Evolutionary conservation across 495 filamentous ascomycete species (phyloP).

Genomic region (Hypoxylon trugodes): DNA sequence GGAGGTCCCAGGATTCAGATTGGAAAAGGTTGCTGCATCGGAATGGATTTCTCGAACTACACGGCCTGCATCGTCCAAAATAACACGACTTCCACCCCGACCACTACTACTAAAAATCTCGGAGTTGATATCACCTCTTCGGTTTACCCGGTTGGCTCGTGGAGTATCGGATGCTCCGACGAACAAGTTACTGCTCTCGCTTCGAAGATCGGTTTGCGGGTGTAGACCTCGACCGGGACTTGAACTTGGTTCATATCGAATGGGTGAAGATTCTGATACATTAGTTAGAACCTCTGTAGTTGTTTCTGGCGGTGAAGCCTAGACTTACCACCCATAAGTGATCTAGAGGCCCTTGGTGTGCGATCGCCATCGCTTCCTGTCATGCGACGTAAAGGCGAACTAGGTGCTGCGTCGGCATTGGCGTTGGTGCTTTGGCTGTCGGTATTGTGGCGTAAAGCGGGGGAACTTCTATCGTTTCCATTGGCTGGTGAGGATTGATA

Average conservation of each 20-base stretch:
- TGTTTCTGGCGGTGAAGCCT: not conserved
- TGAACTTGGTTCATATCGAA: slow-evolving; percentile 87
- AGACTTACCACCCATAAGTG: slow-evolving; percentile 69
- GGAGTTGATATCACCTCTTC: slow-evolving; percentile 85
- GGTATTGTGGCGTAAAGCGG: slow-evolving; percentile 62
- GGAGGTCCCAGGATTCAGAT: slow-evolving; percentile 85
- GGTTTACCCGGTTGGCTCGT: slow-evolving; percentile 54
- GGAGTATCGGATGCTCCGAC: slow-evolving; percentile 68
- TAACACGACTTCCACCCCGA: slow-evolving; percentile 71
- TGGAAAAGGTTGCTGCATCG: slow-evolving; percentile 85
- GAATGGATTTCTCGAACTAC: slow-evolving; percentile 70
- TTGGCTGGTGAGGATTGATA: slow-evolving; percentile 79
- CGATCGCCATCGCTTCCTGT: slow-evolving; percentile 59
- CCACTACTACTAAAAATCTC: slow-evolving; percentile 74
- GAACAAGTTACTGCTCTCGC: slow-evolving; percentile 87
- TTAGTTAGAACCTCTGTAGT: slow-evolving; percentile 24
- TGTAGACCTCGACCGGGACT: slow-evolving; percentile 72
- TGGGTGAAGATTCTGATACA: slow-evolving; percentile 81
- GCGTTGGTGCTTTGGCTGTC: slow-evolving; percentile 64
- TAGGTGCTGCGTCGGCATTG: slow-evolving; percentile 63
- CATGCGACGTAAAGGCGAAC: slow-evolving; percentile 71
- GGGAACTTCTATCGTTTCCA: slow-evolving; percentile 53
- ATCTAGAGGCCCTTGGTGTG: slow-evolving; percentile 73
- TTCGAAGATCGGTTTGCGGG: slow-evolving; percentile 71
- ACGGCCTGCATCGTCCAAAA: slow-evolving; percentile 83